Evolutionary conservation across 2,329 filamentous ascomycete species (phyloP).

Genomic region (Fusarium tjaetaba): DNA sequence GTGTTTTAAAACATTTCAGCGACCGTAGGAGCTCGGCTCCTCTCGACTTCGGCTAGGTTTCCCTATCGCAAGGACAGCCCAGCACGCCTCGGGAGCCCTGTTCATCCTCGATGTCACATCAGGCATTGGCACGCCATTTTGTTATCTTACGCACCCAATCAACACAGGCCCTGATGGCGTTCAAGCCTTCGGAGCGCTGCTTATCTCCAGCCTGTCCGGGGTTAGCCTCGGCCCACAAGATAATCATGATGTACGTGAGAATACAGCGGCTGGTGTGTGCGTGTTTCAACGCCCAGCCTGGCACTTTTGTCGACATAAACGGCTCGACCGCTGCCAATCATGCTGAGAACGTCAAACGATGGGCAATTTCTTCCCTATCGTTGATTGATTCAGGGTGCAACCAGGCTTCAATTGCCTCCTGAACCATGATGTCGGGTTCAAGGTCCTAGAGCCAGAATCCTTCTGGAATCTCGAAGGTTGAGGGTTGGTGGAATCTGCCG

Average conservation of each 20-base stretch:
- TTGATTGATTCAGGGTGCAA: slow-evolving; percentile 23
- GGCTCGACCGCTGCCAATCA: slow-evolving; percentile 14
- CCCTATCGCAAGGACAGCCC: neutral
- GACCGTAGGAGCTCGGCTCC: neutral
- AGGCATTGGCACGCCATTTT: slow-evolving; percentile 33
- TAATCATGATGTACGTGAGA: slow-evolving; percentile 22
- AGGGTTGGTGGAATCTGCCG: neutral
- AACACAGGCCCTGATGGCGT: slow-evolving; percentile 20
- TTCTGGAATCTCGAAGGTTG: slow-evolving; percentile 13
- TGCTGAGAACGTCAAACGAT: slow-evolving; percentile 11
- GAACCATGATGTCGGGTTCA: neutral
- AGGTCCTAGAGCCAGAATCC: neutral
- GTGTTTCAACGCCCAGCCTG: slow-evolving; percentile 11
- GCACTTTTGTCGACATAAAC: slow-evolving; percentile 37
- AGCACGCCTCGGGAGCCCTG: neutral
- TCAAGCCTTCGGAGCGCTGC: slow-evolving; percentile 27
- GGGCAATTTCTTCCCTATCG: slow-evolving; percentile 1
- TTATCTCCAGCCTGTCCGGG: slow-evolving; percentile 43
- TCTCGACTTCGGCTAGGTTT: neutral
- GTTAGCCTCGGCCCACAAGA: slow-evolving; percentile 38
- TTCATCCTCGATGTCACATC: slow-evolving; percentile 10
- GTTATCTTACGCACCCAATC: slow-evolving; percentile 29
- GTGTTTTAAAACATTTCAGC: neutral
- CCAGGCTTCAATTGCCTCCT: neutral
- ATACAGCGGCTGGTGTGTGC: slow-evolving; percentile 4